phyloP scores from a whole-genome alignment of 2,329 filamentous ascomycete species.

The Hypoxylon sp. region DNA sequence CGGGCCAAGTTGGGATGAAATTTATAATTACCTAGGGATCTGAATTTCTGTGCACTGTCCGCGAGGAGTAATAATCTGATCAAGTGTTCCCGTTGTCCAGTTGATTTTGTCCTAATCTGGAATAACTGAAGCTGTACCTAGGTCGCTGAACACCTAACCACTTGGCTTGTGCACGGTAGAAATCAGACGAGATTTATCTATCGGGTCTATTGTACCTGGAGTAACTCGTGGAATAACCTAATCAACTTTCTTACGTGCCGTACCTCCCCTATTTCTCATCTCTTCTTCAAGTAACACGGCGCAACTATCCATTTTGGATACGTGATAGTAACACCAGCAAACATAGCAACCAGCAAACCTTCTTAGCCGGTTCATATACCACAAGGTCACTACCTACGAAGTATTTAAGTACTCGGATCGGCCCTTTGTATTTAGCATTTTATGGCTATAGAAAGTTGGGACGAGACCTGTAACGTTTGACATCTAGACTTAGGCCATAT shows the following conservation, averaged over 20 bases:
- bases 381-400: not conserved
- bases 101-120: not conserved
- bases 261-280: conserved; percentile 3
- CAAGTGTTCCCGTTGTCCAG: not conserved
- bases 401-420: not conserved
- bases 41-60: not conserved
- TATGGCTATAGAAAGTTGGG: not conserved
- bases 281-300: conserved; percentile 12
- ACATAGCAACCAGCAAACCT: conserved; percentile 22
- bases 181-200: not conserved
- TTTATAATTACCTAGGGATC: not conserved
- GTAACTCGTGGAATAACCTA: not conserved
- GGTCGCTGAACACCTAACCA: not conserved
- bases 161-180: not conserved
- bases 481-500: not conserved
- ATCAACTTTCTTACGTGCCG: conserved; percentile 1
- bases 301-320: conserved; percentile 10
- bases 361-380: not conserved
- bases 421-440: not conserved
- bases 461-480: not conserved
- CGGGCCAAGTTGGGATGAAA: not conserved
- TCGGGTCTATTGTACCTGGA: not conserved
- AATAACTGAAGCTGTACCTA: not conserved
- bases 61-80: not conserved
- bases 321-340: conserved; percentile 27